phyloP scores from a whole-genome alignment of 441 rosid genomes.

The Geranium incanum region DNA sequence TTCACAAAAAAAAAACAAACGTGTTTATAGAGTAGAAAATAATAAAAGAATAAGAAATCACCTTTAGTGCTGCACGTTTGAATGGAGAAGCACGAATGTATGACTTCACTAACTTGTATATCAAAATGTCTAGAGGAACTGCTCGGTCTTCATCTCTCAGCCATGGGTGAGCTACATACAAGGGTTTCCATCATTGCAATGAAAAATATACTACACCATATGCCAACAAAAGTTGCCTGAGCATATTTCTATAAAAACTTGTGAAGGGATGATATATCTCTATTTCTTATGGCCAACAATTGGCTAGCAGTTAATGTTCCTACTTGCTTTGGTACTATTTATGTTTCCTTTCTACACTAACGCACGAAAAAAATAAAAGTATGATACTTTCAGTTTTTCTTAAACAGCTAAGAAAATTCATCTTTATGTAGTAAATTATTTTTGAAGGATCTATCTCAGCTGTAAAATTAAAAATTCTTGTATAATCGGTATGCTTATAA shows the following conservation, averaged over 20 bases:
- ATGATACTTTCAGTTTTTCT: not conserved
- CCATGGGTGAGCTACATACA: constrained; percentile 50
- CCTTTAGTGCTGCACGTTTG: constrained; percentile 62
- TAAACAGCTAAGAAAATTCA: not conserved
- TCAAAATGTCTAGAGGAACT: constrained; percentile 49
- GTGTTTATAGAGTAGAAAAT: not conserved
- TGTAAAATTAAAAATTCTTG: not conserved
- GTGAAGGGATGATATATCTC: not conserved
- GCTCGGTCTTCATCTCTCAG: constrained; percentile 35
- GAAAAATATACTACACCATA: not conserved
- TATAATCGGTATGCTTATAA: not conserved
- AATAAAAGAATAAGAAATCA: constrained; percentile 16
- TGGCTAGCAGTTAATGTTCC: not conserved
- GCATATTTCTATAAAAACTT: not conserved
- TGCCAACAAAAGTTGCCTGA: not conserved
- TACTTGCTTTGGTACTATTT: not conserved
- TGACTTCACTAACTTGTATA: constrained; percentile 53
- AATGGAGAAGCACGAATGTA: constrained; percentile 51
- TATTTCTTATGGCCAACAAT: not conserved
- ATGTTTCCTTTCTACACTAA: not conserved
- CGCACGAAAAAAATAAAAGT: not conserved
- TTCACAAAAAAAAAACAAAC: not conserved
- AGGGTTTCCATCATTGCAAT: constrained; percentile 7
- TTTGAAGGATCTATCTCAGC: not conserved
- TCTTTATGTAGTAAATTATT: not conserved